phyloP scores from a whole-genome alignment of 371 early-diverging fungal genomes.

The Sporodiniella umbellata region DNA sequence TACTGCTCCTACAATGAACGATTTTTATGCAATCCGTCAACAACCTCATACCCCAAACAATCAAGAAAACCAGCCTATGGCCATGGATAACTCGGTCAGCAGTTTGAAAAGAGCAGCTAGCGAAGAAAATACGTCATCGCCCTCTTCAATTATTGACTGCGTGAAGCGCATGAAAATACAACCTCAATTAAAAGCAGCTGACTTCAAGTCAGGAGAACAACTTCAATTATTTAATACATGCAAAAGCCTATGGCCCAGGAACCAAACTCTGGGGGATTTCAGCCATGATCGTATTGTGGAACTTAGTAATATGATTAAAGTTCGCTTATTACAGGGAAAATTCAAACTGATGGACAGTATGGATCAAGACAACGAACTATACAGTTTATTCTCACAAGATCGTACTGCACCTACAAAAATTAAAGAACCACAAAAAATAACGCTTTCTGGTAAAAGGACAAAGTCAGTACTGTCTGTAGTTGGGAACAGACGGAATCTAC shows the following conservation, averaged over 20 bases:
- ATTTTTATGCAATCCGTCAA: conserved; percentile 8
- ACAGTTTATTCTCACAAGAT: conserved; percentile 11
- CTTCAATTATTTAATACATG: conserved; percentile 17
- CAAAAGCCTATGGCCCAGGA: conserved; percentile 15
- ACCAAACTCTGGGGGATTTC: conserved; percentile 13
- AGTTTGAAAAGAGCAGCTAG: background rate
- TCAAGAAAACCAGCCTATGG: background rate
- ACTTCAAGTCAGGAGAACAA: background rate
- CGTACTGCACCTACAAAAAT: conserved; percentile 1
- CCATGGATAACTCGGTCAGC: background rate
- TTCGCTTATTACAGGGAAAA: conserved; percentile 26
- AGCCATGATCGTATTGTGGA: conserved; percentile 21
- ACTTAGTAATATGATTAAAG: conserved; percentile 19
- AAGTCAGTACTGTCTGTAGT: conserved; percentile 12
- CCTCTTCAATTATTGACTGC: background rate
- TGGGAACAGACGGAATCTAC: conserved; percentile 19
- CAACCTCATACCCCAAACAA: conserved; percentile 1
- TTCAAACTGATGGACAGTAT: conserved; percentile 24
- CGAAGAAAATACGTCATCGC: background rate
- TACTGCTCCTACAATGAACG: conserved; percentile 1
- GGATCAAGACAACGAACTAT: conserved; percentile 17
- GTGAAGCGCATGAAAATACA: background rate
- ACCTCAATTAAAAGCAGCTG: background rate
- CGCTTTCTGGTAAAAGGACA: conserved; percentile 1
- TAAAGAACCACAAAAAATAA: background rate